phyloP scores from a whole-genome alignment of 495 filamentous ascomycete genomes.

The Aspergillus haitiensis region DNA sequence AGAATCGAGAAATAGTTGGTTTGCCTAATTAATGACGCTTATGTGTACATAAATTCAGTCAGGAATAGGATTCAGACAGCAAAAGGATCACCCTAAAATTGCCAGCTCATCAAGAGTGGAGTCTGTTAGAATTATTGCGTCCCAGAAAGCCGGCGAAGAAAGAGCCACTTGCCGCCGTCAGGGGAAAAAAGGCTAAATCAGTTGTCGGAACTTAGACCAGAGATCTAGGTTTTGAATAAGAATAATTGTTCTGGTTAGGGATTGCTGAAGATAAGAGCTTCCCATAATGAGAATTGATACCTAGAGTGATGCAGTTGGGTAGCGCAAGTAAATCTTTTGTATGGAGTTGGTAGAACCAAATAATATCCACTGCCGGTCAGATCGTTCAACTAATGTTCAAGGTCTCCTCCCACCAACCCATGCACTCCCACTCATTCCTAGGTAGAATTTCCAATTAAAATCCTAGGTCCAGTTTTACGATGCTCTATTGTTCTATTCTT shows the following conservation, averaged over 20 bases:
- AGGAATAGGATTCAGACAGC: not conserved
- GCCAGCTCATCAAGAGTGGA: conserved; percentile 26
- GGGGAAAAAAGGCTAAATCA: not conserved
- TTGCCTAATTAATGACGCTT: not conserved
- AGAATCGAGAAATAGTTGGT: conserved; percentile 5
- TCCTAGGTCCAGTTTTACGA: too few relatives aligned
- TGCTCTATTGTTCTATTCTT: too few relatives aligned
- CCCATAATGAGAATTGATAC: not conserved
- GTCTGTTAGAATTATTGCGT: conserved; percentile 3
- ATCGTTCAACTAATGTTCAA: too few relatives aligned
- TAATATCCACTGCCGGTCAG: too few relatives aligned
- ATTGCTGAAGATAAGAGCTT: not conserved
- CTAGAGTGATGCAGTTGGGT: too few relatives aligned
- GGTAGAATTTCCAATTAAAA: too few relatives aligned
- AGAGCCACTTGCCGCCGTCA: not conserved
- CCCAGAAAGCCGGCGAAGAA: too few relatives aligned
- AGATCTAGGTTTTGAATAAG: not conserved
- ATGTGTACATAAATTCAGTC: conserved; percentile 6
- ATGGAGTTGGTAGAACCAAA: too few relatives aligned
- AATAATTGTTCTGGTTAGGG: not conserved
- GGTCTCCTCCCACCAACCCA: too few relatives aligned
- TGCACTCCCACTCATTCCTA: too few relatives aligned
- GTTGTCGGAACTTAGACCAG: not conserved
- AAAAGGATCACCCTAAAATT: conserved; percentile 15
- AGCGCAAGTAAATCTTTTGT: too few relatives aligned